Conservation (phyloP, 495 filamentous ascomycete species). For the Mytilinidion resinicola region DNA sequence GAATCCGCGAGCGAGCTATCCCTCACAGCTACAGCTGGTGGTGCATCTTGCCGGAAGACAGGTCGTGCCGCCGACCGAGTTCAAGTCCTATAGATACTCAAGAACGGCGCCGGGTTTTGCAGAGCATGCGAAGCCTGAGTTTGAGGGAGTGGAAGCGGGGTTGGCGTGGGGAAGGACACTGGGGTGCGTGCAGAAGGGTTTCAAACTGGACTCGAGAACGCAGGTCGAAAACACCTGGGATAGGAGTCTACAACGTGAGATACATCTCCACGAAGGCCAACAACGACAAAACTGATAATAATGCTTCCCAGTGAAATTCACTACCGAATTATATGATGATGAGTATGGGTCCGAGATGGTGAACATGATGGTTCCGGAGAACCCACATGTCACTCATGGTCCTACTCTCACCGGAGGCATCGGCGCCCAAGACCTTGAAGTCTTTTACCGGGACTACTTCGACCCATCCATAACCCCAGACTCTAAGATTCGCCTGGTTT, state of each 20-base stretch:
- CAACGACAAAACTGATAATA: background rate
- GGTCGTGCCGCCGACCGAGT: constrained; percentile 28
- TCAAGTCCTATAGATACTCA: constrained; percentile 20
- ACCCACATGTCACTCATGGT: constrained; percentile 34
- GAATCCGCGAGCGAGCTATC: constrained; percentile 43
- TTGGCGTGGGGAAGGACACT: constrained; percentile 55
- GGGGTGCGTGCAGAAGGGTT: constrained; percentile 30
- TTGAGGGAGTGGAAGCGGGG: constrained; percentile 46
- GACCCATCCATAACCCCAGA: constrained; percentile 31
- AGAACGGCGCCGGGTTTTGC: constrained; percentile 47
- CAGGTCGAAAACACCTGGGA: no score
- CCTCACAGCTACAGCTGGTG: constrained; percentile 43
- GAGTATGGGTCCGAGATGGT: no score
- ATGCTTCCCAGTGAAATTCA: no score
- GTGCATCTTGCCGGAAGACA: constrained; percentile 48
- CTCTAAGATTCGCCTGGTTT: constrained; percentile 30
- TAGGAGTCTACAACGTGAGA: no score
- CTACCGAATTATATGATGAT: no score
- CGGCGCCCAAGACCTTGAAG: constrained; percentile 29
- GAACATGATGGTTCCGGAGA: no score
- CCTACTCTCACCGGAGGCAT: constrained; percentile 35
- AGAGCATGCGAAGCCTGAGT: constrained; percentile 47
- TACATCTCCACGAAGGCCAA: background rate
- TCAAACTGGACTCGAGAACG: constrained; percentile 23
- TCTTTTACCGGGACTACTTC: constrained; percentile 38